Conservation (phyloP, 192 early-diverging fungal species). For the Coemansia biformis region DNA sequence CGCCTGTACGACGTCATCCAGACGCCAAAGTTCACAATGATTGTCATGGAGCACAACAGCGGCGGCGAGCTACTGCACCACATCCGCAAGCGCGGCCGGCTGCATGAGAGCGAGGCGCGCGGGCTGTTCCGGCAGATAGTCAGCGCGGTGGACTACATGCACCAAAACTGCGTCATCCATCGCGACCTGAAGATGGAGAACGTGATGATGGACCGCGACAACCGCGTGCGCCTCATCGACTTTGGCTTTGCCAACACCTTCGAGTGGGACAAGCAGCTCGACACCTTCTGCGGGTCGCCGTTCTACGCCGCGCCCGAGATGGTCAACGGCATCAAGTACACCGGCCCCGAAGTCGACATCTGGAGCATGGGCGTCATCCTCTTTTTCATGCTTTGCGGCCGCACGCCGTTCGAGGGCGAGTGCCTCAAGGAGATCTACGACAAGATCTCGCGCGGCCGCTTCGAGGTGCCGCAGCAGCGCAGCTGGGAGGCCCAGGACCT, state of each 20-base stretch:
- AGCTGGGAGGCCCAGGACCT: constrained; percentile 56
- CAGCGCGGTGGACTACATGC: constrained; percentile 66
- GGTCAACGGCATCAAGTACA: constrained; percentile 74
- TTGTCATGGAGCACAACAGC: constrained; percentile 84
- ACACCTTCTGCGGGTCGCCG: constrained; percentile 59
- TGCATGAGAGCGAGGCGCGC: constrained; percentile 83
- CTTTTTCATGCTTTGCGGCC: constrained; percentile 78
- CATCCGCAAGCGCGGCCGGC: constrained; percentile 71
- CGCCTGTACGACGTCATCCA: constrained; percentile 78
- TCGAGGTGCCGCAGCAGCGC: constrained; percentile 56
- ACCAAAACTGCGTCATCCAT: constrained; percentile 63
- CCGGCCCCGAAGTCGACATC: constrained; percentile 83
- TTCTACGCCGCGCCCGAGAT: constrained; percentile 85
- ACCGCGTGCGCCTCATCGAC: constrained; percentile 81
- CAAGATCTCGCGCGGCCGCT: constrained; percentile 70
- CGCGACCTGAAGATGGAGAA: constrained; percentile 87
- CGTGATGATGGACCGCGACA: constrained; percentile 67
- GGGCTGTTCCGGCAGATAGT: constrained; percentile 78
- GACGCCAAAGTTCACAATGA: constrained; percentile 70
- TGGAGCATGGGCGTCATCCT: constrained; percentile 85
- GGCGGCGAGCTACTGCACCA: constrained; percentile 85
- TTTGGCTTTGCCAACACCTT: constrained; percentile 80
- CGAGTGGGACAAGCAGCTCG: constrained; percentile 49
- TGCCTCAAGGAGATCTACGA: constrained; percentile 78
- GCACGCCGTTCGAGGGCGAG: constrained; percentile 81